Conservation (phyloP, 495 filamentous ascomycete species). For the Aspergillus mulundensis region DNA sequence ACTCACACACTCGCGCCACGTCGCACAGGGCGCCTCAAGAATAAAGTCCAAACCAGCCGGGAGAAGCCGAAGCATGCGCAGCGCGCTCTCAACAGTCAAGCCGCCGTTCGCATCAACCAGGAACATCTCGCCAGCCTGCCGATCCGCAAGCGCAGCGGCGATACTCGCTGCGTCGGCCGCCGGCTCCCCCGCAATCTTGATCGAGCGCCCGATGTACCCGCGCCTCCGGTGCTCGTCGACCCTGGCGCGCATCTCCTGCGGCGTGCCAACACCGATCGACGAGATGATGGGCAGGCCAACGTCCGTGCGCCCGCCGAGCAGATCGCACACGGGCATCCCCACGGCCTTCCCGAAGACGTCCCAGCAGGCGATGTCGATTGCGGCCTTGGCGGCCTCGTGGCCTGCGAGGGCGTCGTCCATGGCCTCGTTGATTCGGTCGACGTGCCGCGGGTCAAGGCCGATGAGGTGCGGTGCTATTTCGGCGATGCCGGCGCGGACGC, state of each 20-base stretch:
- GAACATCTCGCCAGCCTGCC: slow-evolving; percentile 8
- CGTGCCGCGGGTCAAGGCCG: slow-evolving; percentile 10
- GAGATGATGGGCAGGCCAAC: slow-evolving; percentile 4
- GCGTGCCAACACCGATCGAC: background rate
- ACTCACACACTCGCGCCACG: slow-evolving; percentile 6
- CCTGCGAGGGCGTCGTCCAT: slow-evolving; percentile 5
- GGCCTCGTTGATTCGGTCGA: slow-evolving; percentile 14
- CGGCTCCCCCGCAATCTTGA: too few relatives aligned
- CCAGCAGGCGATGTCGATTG: slow-evolving; percentile 12
- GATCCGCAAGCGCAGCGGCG: slow-evolving; percentile 8
- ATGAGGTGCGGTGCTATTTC: slow-evolving; percentile 6
- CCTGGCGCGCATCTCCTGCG: too few relatives aligned
- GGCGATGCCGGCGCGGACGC: slow-evolving; percentile 7
- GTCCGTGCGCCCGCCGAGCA: slow-evolving; percentile 9
- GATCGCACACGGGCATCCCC: slow-evolving; percentile 10
- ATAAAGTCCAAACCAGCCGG: slow-evolving; percentile 7
- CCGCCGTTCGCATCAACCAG: slow-evolving; percentile 14
- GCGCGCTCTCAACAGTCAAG: slow-evolving; percentile 3
- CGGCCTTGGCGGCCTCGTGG: slow-evolving; percentile 7
- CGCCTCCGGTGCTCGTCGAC: too few relatives aligned
- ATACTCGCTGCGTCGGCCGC: slow-evolving; percentile 8
- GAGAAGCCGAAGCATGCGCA: slow-evolving; percentile 10
- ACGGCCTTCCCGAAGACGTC: slow-evolving; percentile 10
- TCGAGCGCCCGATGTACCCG: too few relatives aligned
- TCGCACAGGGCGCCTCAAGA: slow-evolving; percentile 11